These are phyloP conservation scores for Leccinum subatratum DNA, from an alignment of 1,284 basidiomycete species.

Conservation along the genomic window DNA sequence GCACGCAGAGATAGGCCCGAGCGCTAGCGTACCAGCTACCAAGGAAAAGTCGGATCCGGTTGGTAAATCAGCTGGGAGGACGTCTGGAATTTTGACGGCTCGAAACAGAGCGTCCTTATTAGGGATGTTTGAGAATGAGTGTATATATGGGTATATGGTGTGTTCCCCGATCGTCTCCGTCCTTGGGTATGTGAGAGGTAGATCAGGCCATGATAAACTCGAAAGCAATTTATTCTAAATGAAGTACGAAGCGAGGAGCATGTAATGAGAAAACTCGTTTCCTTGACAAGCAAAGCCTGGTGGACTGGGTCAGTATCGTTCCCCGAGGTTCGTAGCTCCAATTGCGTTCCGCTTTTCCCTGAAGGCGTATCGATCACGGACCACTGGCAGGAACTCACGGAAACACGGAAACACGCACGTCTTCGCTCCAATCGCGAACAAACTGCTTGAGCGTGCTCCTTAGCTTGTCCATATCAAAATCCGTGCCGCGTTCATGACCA, in stretches of 20 bases:
- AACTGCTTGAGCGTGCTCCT: conserved; percentile 86
- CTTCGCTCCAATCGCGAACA: conserved; percentile 84
- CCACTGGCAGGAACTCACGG: background rate
- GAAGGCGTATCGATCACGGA: conserved; percentile 1
- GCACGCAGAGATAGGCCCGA: no score
- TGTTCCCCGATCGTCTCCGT: conserved; percentile 65
- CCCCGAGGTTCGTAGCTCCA: conserved; percentile 57
- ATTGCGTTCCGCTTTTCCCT: conserved; percentile 76
- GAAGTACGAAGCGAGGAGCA: conserved; percentile 81
- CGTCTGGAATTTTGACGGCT: conserved; percentile 74
- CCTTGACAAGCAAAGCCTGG: conserved; percentile 82
- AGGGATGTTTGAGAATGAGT: conserved; percentile 81
- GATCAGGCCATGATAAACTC: background rate
- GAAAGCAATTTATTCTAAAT: conserved; percentile 67
- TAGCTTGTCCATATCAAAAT: conserved; percentile 81
- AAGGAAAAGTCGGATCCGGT: conserved; percentile 68
- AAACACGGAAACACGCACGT: conserved; percentile 44
- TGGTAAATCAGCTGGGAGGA: conserved; percentile 71
- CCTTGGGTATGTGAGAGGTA: conserved; percentile 35
- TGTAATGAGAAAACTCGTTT: conserved; percentile 92
- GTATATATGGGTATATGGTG: conserved; percentile 82
- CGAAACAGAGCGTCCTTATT: conserved; percentile 61
- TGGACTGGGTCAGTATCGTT: conserved; percentile 1
- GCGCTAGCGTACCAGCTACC: conserved; percentile 61
- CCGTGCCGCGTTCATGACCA: conserved; percentile 33